Evolutionary conservation across 495 filamentous ascomycete genomes (phyloP).

Genomic region (Melanomma pulvis-pyrius): DNA sequence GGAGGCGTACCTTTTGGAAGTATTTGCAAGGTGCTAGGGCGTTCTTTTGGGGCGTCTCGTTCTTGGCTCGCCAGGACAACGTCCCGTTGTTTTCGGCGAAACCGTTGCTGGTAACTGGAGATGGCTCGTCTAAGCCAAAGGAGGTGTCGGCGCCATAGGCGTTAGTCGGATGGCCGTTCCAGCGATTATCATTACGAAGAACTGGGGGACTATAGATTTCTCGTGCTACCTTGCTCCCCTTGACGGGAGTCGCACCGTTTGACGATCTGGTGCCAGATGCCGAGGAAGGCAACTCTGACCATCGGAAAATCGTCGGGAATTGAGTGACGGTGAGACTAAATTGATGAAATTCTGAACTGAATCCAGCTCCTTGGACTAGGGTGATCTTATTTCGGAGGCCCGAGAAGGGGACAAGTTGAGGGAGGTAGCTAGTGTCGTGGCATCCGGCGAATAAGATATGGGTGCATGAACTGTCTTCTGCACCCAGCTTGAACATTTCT

Average conservation of each 20-base stretch:
- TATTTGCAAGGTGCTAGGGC: conserved; percentile 33
- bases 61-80: conserved; percentile 10
- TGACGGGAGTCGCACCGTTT: neutral
- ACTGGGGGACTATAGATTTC: neutral
- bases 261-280: neutral
- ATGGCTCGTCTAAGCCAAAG: neutral
- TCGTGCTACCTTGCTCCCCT: neutral
- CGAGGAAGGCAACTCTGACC: conserved; percentile 15
- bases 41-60: conserved; percentile 6
- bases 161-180: neutral
- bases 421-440: conserved; percentile 63
- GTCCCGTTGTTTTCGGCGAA: conserved; percentile 5
- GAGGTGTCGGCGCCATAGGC: neutral
- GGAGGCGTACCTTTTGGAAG: conserved; percentile 29
- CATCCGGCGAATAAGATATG: conserved; percentile 69
- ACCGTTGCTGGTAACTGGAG: neutral
- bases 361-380: conserved; percentile 49
- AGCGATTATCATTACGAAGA: conserved; percentile 6
- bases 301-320: conserved; percentile 41
- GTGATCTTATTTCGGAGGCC: conserved; percentile 51
- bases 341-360: conserved; percentile 39
- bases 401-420: conserved; percentile 56
- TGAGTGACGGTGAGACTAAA: conserved; percentile 40
- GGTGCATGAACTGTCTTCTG: conserved; percentile 63
- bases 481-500: conserved; percentile 63